These are phyloP conservation scores for Galerina sulciceps DNA, from an alignment of 768 basidiomycete genomes.

Conservation along the genomic window DNA sequence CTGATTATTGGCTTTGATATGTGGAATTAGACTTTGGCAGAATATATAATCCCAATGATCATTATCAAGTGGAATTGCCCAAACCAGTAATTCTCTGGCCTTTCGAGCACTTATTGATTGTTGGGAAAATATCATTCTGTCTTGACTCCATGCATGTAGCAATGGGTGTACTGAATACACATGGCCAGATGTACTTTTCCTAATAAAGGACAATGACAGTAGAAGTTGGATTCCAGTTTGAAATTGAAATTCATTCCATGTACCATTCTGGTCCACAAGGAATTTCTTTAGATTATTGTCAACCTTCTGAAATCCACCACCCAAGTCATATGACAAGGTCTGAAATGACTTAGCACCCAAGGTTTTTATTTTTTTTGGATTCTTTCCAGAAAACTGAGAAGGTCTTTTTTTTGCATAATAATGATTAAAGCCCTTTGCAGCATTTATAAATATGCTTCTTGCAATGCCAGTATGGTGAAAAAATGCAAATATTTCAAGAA, in stretches of 20 bases:
- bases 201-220: constrained; percentile 19
- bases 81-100: background rate
- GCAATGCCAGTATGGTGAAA: too few species aligned
- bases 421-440: too few species aligned
- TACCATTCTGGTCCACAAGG: background rate
- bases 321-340: too few species aligned
- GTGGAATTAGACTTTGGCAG: background rate
- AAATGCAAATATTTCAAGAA: too few species aligned
- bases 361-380: too few species aligned
- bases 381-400: too few species aligned
- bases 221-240: constrained; percentile 18
- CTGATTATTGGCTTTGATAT: background rate
- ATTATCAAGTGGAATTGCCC: background rate
- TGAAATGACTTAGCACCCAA: too few species aligned
- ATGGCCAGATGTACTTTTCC: background rate
- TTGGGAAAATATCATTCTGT: background rate
- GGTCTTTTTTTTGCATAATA: too few species aligned
- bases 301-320: too few species aligned
- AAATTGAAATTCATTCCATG: constrained; percentile 18
- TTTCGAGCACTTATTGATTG: background rate
- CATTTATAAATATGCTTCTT: too few species aligned
- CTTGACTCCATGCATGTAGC: background rate
- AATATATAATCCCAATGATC: background rate
- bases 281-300: background rate
- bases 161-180: constrained; percentile 7